These are phyloP conservation scores for Naganishia friedmannii DNA, from an alignment of 768 basidiomycete species.

Conservation along the genomic window DNA sequence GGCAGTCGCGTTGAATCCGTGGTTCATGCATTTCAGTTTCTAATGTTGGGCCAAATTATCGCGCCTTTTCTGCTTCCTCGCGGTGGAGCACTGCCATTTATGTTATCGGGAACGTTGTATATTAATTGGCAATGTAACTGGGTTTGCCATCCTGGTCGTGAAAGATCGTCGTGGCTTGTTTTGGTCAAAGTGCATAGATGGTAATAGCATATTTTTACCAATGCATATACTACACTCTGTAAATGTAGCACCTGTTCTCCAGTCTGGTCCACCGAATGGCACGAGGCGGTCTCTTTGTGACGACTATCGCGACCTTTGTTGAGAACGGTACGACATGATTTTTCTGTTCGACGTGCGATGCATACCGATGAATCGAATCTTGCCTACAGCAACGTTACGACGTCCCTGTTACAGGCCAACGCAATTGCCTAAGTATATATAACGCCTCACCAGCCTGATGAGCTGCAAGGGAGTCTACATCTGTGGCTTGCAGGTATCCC, in stretches of 20 bases:
- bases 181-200: neutral
- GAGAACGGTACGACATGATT: too few species aligned
- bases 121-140: neutral
- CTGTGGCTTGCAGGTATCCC: constrained; percentile 67
- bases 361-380: neutral
- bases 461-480: constrained; percentile 68
- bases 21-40: constrained; percentile 25
- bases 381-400: neutral
- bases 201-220: neutral
- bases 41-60: neutral
- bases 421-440: constrained; percentile 51
- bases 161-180: neutral
- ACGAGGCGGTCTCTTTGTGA: too few species aligned
- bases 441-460: constrained; percentile 72
- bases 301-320: too few species aligned
- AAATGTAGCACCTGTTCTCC: too few species aligned
- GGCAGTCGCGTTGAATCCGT: constrained; percentile 31
- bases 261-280: too few species aligned
- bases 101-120: neutral
- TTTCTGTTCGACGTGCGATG: too few species aligned
- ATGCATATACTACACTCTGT: too few species aligned
- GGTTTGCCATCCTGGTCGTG: neutral
- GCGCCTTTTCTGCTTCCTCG: neutral
- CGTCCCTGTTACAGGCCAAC: constrained; percentile 3
- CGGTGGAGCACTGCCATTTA: neutral